Evolutionary conservation across 1,284 basidiomycete species (phyloP).

Genomic region (Anthracocystis walkeri): DNA sequence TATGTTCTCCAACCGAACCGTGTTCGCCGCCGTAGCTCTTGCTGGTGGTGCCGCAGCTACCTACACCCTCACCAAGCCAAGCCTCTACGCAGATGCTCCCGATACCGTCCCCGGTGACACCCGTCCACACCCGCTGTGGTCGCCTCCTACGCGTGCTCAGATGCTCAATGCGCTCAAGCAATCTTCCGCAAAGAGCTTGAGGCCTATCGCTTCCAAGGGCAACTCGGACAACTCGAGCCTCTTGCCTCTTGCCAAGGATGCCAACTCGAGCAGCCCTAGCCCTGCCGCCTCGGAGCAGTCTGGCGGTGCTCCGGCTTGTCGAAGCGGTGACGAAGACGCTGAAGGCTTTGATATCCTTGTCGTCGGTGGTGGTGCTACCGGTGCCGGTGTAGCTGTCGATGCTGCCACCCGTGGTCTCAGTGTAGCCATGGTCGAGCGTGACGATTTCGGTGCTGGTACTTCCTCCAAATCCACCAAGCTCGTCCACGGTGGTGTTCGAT

Average conservation of each 20-base stretch:
- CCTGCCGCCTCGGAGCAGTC: slow-evolving; percentile 56
- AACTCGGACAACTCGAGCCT: slow-evolving; percentile 51
- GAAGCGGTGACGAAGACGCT: slow-evolving; percentile 52
- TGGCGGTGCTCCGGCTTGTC: slow-evolving; percentile 24
- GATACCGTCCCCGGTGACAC: slow-evolving; percentile 56
- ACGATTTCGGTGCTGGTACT: slow-evolving; percentile 89
- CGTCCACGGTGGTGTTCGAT: slow-evolving; percentile 96
- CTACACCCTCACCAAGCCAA: slow-evolving; percentile 28
- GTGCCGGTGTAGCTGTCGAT: slow-evolving; percentile 92
- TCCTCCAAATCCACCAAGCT: slow-evolving; percentile 98
- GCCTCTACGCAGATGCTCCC: slow-evolving; percentile 47
- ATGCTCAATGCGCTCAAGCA: slow-evolving; percentile 68
- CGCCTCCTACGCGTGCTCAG: slow-evolving; percentile 66
- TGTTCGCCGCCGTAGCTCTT: slow-evolving; percentile 31
- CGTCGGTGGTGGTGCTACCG: slow-evolving; percentile 91
- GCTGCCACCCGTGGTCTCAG: slow-evolving; percentile 90
- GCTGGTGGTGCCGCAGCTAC: slow-evolving; percentile 43
- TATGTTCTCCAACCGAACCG: slow-evolving; percentile 22
- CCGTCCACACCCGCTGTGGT: slow-evolving; percentile 65
- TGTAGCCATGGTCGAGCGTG: slow-evolving; percentile 91
- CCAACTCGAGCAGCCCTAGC: slow-evolving; percentile 57
- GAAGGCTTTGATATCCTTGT: slow-evolving; percentile 78
- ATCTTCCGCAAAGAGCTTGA: slow-evolving; percentile 57
- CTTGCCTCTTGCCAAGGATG: slow-evolving; percentile 48
- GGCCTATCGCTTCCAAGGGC: slow-evolving; percentile 55